Conservation (phyloP, 441 rosid genomes). For the Pelargonium fulgidum region DNA sequence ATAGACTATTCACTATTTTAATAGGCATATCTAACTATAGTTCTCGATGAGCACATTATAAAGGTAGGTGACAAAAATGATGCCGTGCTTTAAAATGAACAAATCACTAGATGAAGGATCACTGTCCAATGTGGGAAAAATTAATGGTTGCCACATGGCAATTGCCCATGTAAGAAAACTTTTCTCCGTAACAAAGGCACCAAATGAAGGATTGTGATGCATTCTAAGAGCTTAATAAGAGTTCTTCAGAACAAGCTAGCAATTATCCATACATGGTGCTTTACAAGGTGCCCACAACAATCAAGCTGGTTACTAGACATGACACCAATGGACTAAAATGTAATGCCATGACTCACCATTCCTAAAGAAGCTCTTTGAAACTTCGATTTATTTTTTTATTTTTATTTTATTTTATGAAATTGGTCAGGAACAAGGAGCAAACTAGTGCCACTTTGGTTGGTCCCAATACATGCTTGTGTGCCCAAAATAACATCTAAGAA, state of each 20-base stretch:
- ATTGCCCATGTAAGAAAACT: background rate
- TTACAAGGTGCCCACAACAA: too few relatives aligned
- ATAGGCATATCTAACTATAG: too few relatives aligned
- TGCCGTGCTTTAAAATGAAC: too few relatives aligned
- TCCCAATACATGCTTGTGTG: background rate
- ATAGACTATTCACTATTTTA: too few relatives aligned
- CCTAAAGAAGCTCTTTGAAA: background rate
- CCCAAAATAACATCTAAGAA: constrained; percentile 9
- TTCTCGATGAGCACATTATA: too few relatives aligned
- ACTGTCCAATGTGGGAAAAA: background rate
- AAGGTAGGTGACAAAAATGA: too few relatives aligned
- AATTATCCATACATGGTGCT: too few relatives aligned
- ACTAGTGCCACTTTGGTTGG: background rate
- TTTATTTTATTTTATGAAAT: too few relatives aligned
- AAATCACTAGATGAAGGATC: too few relatives aligned
- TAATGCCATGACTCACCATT: background rate
- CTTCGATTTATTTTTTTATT: too few relatives aligned
- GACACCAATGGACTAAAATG: background rate
- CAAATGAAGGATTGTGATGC: background rate
- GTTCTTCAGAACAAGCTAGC: background rate
- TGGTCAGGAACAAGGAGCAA: background rate
- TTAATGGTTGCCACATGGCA: background rate
- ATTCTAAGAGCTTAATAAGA: background rate
- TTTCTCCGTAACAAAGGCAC: background rate
- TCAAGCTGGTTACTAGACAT: background rate